Evolutionary conservation across 2,329 filamentous ascomycete species (phyloP).

Genomic region (Rhexocercosporidium sp.): DNA sequence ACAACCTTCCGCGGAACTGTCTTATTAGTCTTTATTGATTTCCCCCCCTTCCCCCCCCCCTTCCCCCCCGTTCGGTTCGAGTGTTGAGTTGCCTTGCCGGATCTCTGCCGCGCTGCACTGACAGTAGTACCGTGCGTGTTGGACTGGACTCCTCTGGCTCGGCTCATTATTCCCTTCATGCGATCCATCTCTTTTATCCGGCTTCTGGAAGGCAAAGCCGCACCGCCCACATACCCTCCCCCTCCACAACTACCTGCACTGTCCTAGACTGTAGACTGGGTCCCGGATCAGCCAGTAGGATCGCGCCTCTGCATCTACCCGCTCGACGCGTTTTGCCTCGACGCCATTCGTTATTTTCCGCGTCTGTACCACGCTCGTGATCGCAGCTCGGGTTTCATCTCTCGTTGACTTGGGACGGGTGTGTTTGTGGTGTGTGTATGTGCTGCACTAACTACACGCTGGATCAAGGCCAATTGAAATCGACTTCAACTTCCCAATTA

Average conservation of each 20-base stretch:
- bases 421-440: background rate
- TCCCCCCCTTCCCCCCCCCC: no score
- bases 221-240: background rate
- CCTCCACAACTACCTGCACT: background rate
- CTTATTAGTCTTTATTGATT: constrained; percentile 1
- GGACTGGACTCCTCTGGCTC: no score
- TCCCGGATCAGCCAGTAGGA: constrained; percentile 9
- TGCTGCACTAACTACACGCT: background rate
- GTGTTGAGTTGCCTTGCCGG: no score
- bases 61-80: no score
- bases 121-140: no score
- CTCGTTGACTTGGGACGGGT: background rate
- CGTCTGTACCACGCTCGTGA: constrained; percentile 11
- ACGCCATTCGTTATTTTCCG: constrained; percentile 11
- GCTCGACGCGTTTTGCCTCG: constrained; percentile 7
- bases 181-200: constrained; percentile 4
- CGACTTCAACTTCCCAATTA: background rate
- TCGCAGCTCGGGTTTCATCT: background rate
- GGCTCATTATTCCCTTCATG: background rate
- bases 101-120: no score
- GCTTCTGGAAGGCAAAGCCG: constrained; percentile 8
- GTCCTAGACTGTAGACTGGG: no score
- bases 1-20: background rate
- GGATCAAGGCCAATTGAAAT: background rate
- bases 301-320: constrained; percentile 17